phyloP scores from a whole-genome alignment of 2,329 filamentous ascomycete genomes.

The Fusarium gaditjirri region DNA sequence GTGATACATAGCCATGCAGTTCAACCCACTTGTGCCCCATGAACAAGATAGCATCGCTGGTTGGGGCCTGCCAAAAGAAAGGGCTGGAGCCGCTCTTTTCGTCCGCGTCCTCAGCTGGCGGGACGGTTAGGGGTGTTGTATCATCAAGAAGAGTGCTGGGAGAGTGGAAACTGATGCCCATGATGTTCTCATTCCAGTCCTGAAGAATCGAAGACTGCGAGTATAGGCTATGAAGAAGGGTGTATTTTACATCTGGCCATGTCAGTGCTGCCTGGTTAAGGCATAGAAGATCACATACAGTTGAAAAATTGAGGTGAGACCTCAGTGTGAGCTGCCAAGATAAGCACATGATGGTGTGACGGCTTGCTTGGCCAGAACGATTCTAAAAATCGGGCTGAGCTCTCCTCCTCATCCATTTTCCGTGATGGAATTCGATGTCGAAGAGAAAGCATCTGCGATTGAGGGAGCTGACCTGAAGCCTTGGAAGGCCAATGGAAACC shows the following conservation, averaged over 20 bases:
- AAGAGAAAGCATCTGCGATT: conserved; percentile 71
- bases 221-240: conserved; percentile 80
- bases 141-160: conserved; percentile 74
- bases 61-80: conserved; percentile 88
- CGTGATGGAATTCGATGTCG: conserved; percentile 76
- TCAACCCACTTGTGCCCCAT: conserved; percentile 89
- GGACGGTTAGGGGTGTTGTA: conserved; percentile 62
- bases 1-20: conserved; percentile 81
- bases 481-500: conserved; percentile 74
- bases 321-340: conserved; percentile 84
- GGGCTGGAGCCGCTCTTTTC: conserved; percentile 55
- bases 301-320: conserved; percentile 85
- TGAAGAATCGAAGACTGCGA: conserved; percentile 61
- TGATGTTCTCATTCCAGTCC: conserved; percentile 64
- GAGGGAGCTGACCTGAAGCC: conserved; percentile 49
- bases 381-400: conserved; percentile 81
- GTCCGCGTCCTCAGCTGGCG: conserved; percentile 44
- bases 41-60: conserved; percentile 82
- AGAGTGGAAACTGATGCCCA: conserved; percentile 84
- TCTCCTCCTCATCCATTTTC: conserved; percentile 72
- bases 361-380: conserved; percentile 83
- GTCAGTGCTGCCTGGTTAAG: conserved; percentile 23
- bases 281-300: conserved; percentile 58
- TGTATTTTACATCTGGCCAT: conserved; percentile 75
- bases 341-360: conserved; percentile 76